Conservation (phyloP, 768 basidiomycete species). For the Mycena belliarum region DNA sequence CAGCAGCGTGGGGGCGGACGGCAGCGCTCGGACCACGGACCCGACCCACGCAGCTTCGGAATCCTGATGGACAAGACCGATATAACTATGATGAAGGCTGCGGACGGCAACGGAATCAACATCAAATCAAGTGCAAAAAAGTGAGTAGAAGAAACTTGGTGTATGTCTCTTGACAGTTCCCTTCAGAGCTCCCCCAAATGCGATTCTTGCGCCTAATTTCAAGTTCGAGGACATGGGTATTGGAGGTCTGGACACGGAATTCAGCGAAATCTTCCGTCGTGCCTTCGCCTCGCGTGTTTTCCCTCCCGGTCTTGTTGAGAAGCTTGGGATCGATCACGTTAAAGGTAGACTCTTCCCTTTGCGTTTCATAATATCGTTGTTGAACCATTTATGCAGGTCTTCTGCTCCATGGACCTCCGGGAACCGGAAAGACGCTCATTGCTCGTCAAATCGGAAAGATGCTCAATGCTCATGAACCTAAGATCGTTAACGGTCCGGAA, state of each 20-base stretch:
- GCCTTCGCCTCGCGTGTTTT: conserved; percentile 99
- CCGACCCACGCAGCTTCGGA: conserved; percentile 49
- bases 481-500: conserved; percentile 98
- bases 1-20: conserved; percentile 51
- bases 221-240: conserved; percentile 99
- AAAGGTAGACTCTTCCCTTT: conserved; percentile 56
- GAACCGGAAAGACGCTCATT: conserved; percentile 97
- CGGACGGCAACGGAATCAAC: conserved; percentile 77
- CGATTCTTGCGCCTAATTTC: conserved; percentile 96
- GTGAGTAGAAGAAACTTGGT: conserved; percentile 43
- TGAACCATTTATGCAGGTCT: conserved; percentile 39
- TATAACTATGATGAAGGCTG: conserved; percentile 78
- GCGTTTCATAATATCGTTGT: not conserved
- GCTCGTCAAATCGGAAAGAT: conserved; percentile 99
- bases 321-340: conserved; percentile 96
- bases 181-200: conserved; percentile 82
- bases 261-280: conserved; percentile 94
- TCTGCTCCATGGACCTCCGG: conserved; percentile 92
- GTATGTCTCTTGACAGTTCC: not conserved
- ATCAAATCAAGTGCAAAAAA: conserved; percentile 91
- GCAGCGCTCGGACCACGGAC: conserved; percentile 21
- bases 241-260: conserved; percentile 94
- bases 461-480: conserved; percentile 97
- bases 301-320: conserved; percentile 94
- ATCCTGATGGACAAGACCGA: conserved; percentile 93